Base-by-base conservation (phyloP, 495 filamentous ascomycete genomes). In the Aspergillus avenaceus region DNA sequence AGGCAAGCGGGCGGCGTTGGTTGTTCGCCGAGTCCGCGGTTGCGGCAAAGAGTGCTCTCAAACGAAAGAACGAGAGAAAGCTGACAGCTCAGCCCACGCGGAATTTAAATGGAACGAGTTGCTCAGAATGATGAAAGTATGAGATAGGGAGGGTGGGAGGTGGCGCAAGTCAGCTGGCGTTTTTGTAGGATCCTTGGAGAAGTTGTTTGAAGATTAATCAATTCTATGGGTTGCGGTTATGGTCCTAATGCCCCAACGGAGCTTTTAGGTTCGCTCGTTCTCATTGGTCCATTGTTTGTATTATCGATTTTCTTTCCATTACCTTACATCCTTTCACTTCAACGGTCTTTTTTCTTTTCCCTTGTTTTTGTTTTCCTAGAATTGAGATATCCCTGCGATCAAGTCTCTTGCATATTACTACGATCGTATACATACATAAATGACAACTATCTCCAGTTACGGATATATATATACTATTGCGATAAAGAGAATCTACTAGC, bases 11-110 rank as follows among this genome's bases (percentile, higher is more conserved):
- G 49, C 49, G 49, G 48, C 54, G 45, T 49, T 52, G 34, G 28
- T 52, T 24, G 41, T 47, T 54, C 50, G 55, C 47, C 59, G 34
- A 62, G 50, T 62, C 55, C 55, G 55, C 47, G 48, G 50, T 49
- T 21, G 50, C 50, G 34, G 54, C 45, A 49, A 25, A 25, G 26
- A 29, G 24, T 23, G 26, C 23, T 41, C 25, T 23, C 22, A 42
- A 43, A 19, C 14, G 36, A 42, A 46, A 42, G 44, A 29, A 41
- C 6, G 24, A 36, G 31, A 25, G 26, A 21, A 40, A 31, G 1
- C 24, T 23, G 18, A 47, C 4, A 13, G 28, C 42, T 4, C 21
- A 27, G 14, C 28, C 38, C 43, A 36, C 45, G 9, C 27, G 25
- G 38, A 25, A 16, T 16, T 13, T 37, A 37, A 34, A 24, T 41